Evolutionary conservation across 805 yeast genomes (phyloP).

Genomic region (Metschnikowia aberdeeniae): DNA sequence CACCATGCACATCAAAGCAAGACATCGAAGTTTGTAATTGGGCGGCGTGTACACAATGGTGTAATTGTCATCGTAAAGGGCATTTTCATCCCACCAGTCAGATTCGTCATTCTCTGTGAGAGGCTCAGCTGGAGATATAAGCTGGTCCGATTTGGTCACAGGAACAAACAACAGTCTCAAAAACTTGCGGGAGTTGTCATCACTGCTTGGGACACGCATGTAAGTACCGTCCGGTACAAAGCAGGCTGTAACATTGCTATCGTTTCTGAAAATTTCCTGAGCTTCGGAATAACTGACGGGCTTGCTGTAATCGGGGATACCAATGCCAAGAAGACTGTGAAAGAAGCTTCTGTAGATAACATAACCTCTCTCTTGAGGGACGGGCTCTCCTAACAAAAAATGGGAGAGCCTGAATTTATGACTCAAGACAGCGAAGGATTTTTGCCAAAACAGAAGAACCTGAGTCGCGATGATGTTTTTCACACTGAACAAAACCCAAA

Average conservation of each 20-base stretch:
- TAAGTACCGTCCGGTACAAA: conserved; percentile 79
- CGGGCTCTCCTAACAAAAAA: conserved; percentile 64
- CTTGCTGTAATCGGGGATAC: conserved; percentile 49
- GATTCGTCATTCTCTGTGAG: conserved; percentile 21
- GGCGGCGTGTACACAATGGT: conserved; percentile 87
- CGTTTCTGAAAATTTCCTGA: conserved; percentile 35
- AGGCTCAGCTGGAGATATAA: conserved; percentile 34
- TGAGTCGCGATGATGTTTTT: conserved; percentile 22
- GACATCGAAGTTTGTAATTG: conserved; percentile 56
- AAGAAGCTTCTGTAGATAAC: conserved; percentile 50
- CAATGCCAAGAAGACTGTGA: conserved; percentile 40
- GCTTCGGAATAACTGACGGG: conserved; percentile 55
- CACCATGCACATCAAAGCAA: conserved; percentile 40
- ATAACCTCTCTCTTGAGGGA: conserved; percentile 67
- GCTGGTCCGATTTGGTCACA: conserved; percentile 73
- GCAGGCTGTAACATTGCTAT: conserved; percentile 45
- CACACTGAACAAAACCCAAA: conserved; percentile 4
- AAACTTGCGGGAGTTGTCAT: conserved; percentile 63
- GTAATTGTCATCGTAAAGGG: conserved; percentile 44
- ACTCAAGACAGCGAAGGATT: conserved; percentile 53
- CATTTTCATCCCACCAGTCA: conserved; percentile 38
- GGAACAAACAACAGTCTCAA: conserved; percentile 69
- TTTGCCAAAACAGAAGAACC: conserved; percentile 55
- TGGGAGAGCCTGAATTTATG: conserved; percentile 68
- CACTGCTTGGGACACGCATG: conserved; percentile 84